phyloP scores from a whole-genome alignment of 78 protist genomes.

The Dictyostelium intermedium region DNA sequence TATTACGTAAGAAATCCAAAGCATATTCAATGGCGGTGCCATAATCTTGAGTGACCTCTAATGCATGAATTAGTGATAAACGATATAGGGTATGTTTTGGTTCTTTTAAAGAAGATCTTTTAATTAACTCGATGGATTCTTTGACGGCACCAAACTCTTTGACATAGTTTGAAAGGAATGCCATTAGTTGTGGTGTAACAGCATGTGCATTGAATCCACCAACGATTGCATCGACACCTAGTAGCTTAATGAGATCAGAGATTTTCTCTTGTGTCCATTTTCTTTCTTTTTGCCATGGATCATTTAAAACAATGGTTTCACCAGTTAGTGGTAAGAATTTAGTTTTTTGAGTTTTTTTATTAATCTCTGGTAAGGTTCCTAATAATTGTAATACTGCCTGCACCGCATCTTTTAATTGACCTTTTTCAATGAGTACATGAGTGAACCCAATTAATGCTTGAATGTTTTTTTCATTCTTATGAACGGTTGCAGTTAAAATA shows the following conservation, averaged over 20 bases:
- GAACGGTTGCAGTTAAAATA: background rate
- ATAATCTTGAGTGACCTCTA: slow-evolving; percentile 67
- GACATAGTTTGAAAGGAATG: slow-evolving; percentile 50
- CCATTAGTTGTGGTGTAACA: slow-evolving; percentile 26
- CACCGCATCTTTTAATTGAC: slow-evolving; percentile 32
- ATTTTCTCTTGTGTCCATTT: slow-evolving; percentile 26
- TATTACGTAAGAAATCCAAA: background rate
- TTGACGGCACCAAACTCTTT: slow-evolving; percentile 73
- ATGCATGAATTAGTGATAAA: slow-evolving; percentile 28
- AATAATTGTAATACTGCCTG: background rate
- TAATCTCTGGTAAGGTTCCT: background rate
- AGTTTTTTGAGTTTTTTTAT: background rate
- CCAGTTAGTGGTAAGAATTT: background rate
- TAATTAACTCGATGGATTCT: slow-evolving; percentile 24
- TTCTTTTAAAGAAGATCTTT: background rate
- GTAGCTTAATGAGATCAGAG: background rate
- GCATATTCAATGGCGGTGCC: background rate
- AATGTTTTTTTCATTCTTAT: slow-evolving; percentile 19
- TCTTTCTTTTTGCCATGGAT: slow-evolving; percentile 36
- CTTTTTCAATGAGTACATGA: slow-evolving; percentile 26
- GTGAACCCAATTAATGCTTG: slow-evolving; percentile 53
- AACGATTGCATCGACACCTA: background rate
- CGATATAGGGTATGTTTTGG: slow-evolving; percentile 75
- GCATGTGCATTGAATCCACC: background rate
- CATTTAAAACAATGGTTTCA: background rate